Evolutionary conservation across 2,329 filamentous ascomycete genomes (phyloP), one percentile per base, ranked within the genome.

Genomic region (Pyricularia sp.): DNA sequence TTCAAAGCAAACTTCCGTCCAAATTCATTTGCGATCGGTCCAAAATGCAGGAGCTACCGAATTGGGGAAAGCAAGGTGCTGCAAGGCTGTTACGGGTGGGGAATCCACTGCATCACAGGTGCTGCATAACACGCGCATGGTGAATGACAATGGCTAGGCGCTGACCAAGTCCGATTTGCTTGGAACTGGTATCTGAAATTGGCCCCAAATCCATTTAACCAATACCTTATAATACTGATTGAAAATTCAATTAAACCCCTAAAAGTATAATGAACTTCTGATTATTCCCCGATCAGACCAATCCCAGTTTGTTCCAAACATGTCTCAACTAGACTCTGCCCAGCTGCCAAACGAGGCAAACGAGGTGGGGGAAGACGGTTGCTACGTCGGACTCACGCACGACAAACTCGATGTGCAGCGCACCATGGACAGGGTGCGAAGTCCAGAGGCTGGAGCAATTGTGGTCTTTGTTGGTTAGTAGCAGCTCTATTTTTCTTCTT

Each of bases 401-500:
- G 79, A 85, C 50, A 77, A 81, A 61, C 85, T 95, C 70, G 82
- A 89, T 74, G 79, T 84, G 25, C 80, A 83, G 25, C 74, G 81
- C 5, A 81, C 86, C 33, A 90, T 93, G 78, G 81, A 88, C 72
- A 84, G 82, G 65, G 91, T 95, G 26, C 88, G 90, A 72, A 92
- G 86, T 73, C 88, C 90, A 25, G 85, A 88, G 73, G 91, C 91
- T 12, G 91, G 91, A 6, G 91, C 91, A 14, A 90, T 93, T 66
- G 90, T 94, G 11, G 75, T 93, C 42, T 94, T 94, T 76, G 88
- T 90, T 69, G 91, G 91, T 88, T 25, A 20, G 68, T 20, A 30
- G 12, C 23, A 33, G 3, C 36, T n/a, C n/a, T 28, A 9, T 28
- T 17, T 26, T 7, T 28, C 5, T 20, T 63, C 12, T 4, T 25